Evolutionary conservation across 2,329 filamentous ascomycete species (phyloP).

Genomic region (Diplodia scrobiculata): DNA sequence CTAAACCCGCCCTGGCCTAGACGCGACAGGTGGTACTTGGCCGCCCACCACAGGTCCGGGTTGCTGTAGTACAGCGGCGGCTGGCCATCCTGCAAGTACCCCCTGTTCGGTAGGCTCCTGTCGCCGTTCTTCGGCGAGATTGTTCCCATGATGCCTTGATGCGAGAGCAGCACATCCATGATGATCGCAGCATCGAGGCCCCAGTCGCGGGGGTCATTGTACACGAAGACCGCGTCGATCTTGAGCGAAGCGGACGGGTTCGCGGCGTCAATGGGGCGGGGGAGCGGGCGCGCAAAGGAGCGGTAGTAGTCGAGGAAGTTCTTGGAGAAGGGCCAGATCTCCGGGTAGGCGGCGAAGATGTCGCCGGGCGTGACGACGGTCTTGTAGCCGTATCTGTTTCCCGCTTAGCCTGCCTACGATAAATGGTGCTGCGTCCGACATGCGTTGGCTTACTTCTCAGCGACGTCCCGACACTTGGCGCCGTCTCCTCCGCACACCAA

Average conservation of each 20-base stretch:
- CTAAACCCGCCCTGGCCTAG: constrained; percentile 91
- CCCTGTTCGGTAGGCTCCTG: constrained; percentile 64
- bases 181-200: constrained; percentile 85
- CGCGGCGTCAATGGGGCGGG: constrained; percentile 50
- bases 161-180: constrained; percentile 77
- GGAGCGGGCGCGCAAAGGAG: constrained; percentile 60
- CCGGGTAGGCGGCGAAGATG: constrained; percentile 71
- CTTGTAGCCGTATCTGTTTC: constrained; percentile 68
- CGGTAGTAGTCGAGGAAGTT: constrained; percentile 65
- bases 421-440: neutral
- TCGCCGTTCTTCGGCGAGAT: constrained; percentile 72
- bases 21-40: constrained; percentile 78
- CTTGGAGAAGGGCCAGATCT: constrained; percentile 76
- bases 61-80: constrained; percentile 86
- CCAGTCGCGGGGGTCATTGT: constrained; percentile 97
- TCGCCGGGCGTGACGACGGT: constrained; percentile 85
- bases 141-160: constrained; percentile 77
- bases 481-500: constrained; percentile 53
- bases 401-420: neutral
- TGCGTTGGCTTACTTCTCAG: constrained; percentile 56
- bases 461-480: constrained; percentile 68
- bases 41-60: constrained; percentile 86
- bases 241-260: constrained; percentile 58
- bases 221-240: constrained; percentile 88
- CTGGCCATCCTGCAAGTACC: constrained; percentile 85